Conservation (phyloP, 2,329 filamentous ascomycete species). For the Fusarium robinianum region DNA sequence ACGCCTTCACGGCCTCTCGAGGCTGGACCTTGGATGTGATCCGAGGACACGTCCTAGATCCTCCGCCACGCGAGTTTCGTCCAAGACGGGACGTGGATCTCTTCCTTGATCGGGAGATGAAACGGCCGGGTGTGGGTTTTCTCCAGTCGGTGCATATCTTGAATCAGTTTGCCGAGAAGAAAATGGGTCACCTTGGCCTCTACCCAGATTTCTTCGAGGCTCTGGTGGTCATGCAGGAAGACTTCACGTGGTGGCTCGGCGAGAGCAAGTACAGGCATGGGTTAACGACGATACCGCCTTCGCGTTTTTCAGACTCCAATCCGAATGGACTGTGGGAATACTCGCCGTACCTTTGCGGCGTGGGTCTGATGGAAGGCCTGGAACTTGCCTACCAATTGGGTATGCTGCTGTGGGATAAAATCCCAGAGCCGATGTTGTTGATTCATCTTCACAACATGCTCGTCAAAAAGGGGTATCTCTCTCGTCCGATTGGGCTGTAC, state of each 20-base stretch:
- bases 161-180: neutral
- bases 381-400: conserved; percentile 43
- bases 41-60: conserved; percentile 42
- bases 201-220: neutral
- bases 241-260: conserved; percentile 28
- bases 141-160: conserved; percentile 2
- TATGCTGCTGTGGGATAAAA: conserved; percentile 46
- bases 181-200: neutral
- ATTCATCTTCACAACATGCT: conserved; percentile 56
- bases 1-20: conserved; percentile 49
- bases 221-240: conserved; percentile 8
- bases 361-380: conserved; percentile 50
- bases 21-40: conserved; percentile 47
- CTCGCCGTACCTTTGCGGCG: conserved; percentile 54
- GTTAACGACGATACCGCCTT: conserved; percentile 41
- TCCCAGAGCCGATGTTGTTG: conserved; percentile 45
- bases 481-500: conserved; percentile 41
- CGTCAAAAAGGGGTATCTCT: conserved; percentile 47
- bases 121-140: conserved; percentile 28
- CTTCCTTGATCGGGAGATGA: conserved; percentile 46
- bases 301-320: conserved; percentile 47
- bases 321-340: conserved; percentile 53
- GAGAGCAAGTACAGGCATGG: conserved; percentile 18
- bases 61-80: conserved; percentile 43
- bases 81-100: conserved; percentile 48